Conservation (phyloP, 208 protist species). For the Angomonas ambiguus region DNA sequence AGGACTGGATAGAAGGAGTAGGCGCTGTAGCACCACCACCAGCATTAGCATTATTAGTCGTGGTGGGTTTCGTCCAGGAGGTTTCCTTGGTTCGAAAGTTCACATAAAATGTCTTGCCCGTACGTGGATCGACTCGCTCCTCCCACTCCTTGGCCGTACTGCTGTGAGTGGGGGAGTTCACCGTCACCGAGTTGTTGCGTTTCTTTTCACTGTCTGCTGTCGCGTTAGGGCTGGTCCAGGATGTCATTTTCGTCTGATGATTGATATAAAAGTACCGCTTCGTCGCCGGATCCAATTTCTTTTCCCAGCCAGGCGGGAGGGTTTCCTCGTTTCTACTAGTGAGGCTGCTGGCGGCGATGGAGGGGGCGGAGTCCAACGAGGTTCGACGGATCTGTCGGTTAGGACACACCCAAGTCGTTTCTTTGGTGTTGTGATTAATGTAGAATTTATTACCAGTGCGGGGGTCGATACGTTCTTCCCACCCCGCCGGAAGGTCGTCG, state of each 20-base stretch:
- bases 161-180: too few relatives aligned
- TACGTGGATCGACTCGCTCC: constrained; percentile 8
- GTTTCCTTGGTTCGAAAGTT: constrained; percentile 43
- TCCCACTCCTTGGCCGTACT: too few relatives aligned
- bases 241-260: constrained; percentile 30
- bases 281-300: constrained; percentile 17
- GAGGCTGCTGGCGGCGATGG: constrained; percentile 3
- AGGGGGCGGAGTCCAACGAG: not conserved
- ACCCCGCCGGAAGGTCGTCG: constrained; percentile 24
- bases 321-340: constrained; percentile 3
- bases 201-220: not conserved
- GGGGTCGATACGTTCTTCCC: constrained; percentile 32
- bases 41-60: not conserved
- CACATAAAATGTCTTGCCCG: constrained; percentile 37
- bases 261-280: constrained; percentile 36
- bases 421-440: constrained; percentile 62
- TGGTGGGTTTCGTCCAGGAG: constrained; percentile 23
- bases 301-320: constrained; percentile 16
- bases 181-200: not conserved
- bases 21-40: too few relatives aligned
- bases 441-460: constrained; percentile 56
- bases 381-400: not conserved
- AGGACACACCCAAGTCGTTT: constrained; percentile 57
- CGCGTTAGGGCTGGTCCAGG: constrained; percentile 22
- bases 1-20: not conserved